Evolutionary conservation across 2,329 filamentous ascomycete species (phyloP), one percentile per base, ranked within the genome.

Genomic region (Aciculosporium take): DNA sequence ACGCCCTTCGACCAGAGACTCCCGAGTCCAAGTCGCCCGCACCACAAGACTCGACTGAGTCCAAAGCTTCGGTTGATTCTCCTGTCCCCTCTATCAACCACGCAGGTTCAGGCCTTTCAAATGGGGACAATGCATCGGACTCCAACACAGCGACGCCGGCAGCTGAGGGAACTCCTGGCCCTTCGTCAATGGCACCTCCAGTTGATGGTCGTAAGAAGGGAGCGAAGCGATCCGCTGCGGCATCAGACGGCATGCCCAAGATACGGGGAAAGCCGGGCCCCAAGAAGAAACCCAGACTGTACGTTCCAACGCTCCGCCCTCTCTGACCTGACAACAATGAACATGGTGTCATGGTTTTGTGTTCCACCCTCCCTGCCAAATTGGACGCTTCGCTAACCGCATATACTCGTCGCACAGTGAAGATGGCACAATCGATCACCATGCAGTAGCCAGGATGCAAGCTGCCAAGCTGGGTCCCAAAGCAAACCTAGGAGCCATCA

Each of bases 401-500:
- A 12, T 21, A n/a, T 15, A 8, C n/a, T 23, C 5, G n/a, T 18
- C 21, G 24, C 39, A 40, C 45, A 80, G 76, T 49, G 76, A 81
- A 53, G 76, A 80, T 51, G 75, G 76, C 24, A 69, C 71, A 24
- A 69, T 76, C 54, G 76, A 81, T 51, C 70, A 74, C 51, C 67
- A 66, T 54, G 64, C 66, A 46, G 61, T 62, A 51, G 60, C 60
- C 45, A 66, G 70, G 52, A 63, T 68, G 35, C 65, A 66, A 5
- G 70, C 71, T 41, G 68, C 71, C 39, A 94, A 94, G 61, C 80
- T 96, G 21, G 89, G 89, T 3, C 91, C 91, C 51, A 96, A 95
- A 63, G 89, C 89, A 39, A 96, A 95, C 60, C 84, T 89, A 54
- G 91, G 91, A 48, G 89, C 89, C 45, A 98, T 98, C 71, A 98